Base-by-base conservation (phyloP, 2,329 filamentous ascomycete species). In the Sporothrix curviconia region DNA sequence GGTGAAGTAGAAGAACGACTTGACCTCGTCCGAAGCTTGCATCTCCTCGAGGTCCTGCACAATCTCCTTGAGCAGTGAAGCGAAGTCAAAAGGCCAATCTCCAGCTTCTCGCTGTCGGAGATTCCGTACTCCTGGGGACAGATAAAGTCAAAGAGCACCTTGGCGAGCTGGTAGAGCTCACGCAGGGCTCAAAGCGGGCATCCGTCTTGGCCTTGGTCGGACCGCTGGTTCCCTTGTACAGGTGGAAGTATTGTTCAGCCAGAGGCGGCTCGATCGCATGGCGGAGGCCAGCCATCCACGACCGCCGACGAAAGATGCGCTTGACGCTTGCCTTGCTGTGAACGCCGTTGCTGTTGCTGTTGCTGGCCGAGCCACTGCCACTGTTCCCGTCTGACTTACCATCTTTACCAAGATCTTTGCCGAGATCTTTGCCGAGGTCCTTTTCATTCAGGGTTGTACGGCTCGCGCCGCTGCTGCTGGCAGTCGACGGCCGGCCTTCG, bases 61-160 rank as follows among this genome's bases (percentile, higher is more conserved):
- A 65, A 99, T 96, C 73, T 99, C 94, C 70, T 95, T 95, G 46
- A 99, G 82, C 15, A 99, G 78, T 2, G 94, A 47, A 99, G 77
- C 12, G 92, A 96, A 0, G 94, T 99, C 64, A 99, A 76, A 1
- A 99, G 81, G 2, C 94, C 94, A 70, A 99, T 99, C 70, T 99
- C 94, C n/a, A 99, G 82, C 69, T 99, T 99, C 73, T 99, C 94
- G 59, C 85, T 87, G 67, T 96, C 89, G 4, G 89, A 90, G 64
- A 99, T 99, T 55, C 94, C 94, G 68, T 99, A 99, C 72, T 99
- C 94, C 67, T 99, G 94, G 1, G 94, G 94, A 56, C 94, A 96
- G 66, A 99, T 95, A 70, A 96, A 99, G 72, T 99, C 94, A 67
- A 99, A 99, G 14, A 99, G 76, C 12, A 97, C 86, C 73, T 99